phyloP scores from a whole-genome alignment of 2,329 filamentous ascomycete species.

The Neobulgaria alba region DNA sequence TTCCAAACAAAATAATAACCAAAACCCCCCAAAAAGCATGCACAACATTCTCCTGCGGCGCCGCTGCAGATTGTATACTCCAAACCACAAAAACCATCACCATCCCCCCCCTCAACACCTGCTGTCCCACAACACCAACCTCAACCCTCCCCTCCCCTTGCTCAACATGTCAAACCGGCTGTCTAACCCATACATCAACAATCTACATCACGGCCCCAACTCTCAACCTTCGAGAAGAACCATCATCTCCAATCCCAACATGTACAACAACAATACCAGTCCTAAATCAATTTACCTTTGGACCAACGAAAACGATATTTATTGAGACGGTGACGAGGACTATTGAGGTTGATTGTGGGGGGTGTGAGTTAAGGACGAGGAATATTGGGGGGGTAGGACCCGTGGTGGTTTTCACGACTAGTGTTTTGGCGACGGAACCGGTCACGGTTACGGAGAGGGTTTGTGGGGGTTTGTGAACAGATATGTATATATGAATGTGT shows the following conservation, averaged over 20 bases:
- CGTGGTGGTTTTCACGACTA: background rate
- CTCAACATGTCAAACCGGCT: background rate
- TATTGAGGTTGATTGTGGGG: background rate
- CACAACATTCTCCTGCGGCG: background rate
- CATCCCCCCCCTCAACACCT: background rate
- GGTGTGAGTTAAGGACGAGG: background rate
- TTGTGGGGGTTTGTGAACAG: too few species aligned
- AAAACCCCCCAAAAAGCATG: too few species aligned
- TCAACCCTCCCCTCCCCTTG: background rate
- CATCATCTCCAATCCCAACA: background rate
- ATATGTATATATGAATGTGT: background rate
- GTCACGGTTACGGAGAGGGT: too few species aligned
- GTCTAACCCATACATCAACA: background rate
- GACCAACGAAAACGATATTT: background rate
- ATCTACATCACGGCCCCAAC: background rate
- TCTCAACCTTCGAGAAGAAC: background rate
- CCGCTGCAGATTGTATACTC: background rate
- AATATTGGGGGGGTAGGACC: conserved; percentile 1
- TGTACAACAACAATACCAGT: background rate
- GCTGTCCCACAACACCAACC: background rate
- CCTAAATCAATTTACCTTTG: background rate
- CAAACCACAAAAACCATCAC: background rate
- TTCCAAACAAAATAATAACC: too few species aligned
- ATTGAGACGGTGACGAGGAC: background rate
- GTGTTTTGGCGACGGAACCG: background rate